Percentiles rank a stretch among this genome's conserved stretches.
These are phyloP conservation scores for Lumnitzera littorea DNA, from an alignment of 345 rosid genomes.

Conservation along the genomic window DNA sequence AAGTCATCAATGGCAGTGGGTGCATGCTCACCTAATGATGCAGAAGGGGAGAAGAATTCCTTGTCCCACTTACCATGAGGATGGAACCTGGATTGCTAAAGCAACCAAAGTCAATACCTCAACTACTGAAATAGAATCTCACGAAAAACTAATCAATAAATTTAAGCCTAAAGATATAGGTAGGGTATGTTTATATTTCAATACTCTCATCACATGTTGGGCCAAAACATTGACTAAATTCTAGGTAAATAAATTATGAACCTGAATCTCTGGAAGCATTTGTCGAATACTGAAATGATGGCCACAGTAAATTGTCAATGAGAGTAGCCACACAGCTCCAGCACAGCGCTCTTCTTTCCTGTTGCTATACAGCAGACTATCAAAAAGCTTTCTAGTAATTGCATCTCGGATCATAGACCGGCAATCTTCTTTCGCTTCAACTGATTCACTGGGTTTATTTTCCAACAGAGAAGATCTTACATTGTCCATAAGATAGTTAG, in stretches of 20 bases:
- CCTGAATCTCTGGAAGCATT: constrained; percentile 97
- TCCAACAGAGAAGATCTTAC: constrained; percentile 42
- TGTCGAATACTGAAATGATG: constrained; percentile 72
- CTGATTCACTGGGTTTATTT: constrained; percentile 26
- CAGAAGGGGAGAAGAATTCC: too few species aligned
- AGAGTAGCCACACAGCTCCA: constrained; percentile 91
- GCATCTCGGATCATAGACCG: constrained; percentile 49
- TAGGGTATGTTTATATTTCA: not conserved
- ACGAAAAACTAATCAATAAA: too few species aligned
- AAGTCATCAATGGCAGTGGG: too few species aligned
- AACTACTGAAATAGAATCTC: too few species aligned
- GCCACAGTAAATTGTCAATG: constrained; percentile 91
- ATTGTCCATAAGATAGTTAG: constrained; percentile 83
- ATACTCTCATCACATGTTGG: not conserved
- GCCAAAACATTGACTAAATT: constrained; percentile 1
- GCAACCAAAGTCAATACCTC: too few species aligned
- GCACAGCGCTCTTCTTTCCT: constrained; percentile 98
- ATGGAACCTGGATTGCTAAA: too few species aligned
- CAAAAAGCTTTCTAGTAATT: constrained; percentile 69
- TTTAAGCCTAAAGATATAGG: too few species aligned
- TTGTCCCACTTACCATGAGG: too few species aligned
- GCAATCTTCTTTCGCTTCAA: constrained; percentile 39
- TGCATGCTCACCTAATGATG: too few species aligned
- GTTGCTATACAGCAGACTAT: constrained; percentile 71
- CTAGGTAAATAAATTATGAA: constrained; percentile 15